Evolutionary conservation across 2,329 filamentous ascomycete genomes (phyloP), one percentile per base, ranked within the genome.

Genomic region (Penicillium sp.): DNA sequence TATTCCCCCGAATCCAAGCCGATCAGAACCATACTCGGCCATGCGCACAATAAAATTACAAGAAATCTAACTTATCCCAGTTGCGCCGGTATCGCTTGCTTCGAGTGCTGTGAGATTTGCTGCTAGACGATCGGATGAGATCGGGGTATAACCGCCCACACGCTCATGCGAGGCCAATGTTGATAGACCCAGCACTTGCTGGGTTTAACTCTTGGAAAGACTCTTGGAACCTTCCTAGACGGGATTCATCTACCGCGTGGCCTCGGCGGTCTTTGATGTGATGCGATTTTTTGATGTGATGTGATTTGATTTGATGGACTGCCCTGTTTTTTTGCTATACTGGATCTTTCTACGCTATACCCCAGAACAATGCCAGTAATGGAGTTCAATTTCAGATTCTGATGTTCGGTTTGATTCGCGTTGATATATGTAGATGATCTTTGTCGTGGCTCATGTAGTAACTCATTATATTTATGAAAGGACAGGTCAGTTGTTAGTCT

Each of bases 61-160:
- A 6, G 11, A 49, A 31, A 19, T 57, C 51, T 59, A 50, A 62
- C 27, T 21, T 33, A 21, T 3, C 36, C 16, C 19, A 73, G 70
- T 48, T 72, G 70, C 52, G 70, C 70, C 47, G 70, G 70, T 65
- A 53, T 72, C 45, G 62, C 64, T 50, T 71, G 70, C 50, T 72
- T 71, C 62, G 70, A 72, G 62, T 70, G 68, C 62, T 70, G 65
- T 48, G 69, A 72, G 60, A 66, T 65, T 45, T 73, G 70, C 67
- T 73, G 70, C 54, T 73, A 72, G 53, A 59, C 31, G 19, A 23
- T 40, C 36, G 13, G n/a, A 34, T 34, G 15, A 31, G 23, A 44
- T 15, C 27, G 16, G 19, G 19, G 23, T 23, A 39, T 55, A 40
- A 16, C 46, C 25, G 19, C 33, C 23, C 19, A 55, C 29, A 11